A percentile compares a stretch with the other conserved stretches of the same genome.
phyloP scores from a whole-genome alignment of 371 early-diverging fungal species.

The Mortierella sp. region DNA sequence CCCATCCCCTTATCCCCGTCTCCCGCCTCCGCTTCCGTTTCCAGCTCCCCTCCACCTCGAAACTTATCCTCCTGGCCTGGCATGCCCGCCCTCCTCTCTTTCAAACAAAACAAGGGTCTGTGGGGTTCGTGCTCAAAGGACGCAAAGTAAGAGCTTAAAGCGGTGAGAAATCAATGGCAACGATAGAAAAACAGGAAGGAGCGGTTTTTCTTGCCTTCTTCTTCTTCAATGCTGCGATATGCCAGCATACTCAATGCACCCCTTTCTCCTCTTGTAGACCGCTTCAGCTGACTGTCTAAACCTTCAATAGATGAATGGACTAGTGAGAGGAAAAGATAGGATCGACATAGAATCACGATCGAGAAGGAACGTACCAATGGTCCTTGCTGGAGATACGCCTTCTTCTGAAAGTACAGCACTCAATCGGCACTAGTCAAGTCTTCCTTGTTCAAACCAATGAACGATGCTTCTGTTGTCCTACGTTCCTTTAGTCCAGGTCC shows the following conservation, averaged over 20 bases:
- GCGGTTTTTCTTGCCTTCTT: background rate
- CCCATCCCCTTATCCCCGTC: background rate
- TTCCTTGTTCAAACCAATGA: background rate
- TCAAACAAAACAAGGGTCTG: background rate
- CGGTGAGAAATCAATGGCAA: background rate
- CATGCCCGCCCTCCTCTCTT: background rate
- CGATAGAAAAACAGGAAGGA: background rate
- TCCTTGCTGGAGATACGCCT: no score
- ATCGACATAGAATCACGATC: no score
- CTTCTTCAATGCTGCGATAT: background rate
- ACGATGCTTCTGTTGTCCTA: background rate
- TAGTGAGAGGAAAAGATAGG: no score
- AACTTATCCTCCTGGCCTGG: background rate
- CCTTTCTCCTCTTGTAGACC: background rate
- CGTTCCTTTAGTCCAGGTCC: background rate
- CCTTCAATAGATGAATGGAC: background rate
- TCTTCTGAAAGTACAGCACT: background rate
- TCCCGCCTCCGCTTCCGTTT: background rate
- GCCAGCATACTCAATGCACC: no score
- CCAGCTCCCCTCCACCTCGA: background rate
- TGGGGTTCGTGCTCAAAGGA: conserved; percentile 2
- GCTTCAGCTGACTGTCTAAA: background rate
- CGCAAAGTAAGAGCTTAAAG: background rate
- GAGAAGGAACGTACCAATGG: background rate
- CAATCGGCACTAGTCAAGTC: background rate